These are phyloP conservation scores for Rosa hybrid DNA, from an alignment of 331 rosid genomes.

Conservation along the genomic window DNA sequence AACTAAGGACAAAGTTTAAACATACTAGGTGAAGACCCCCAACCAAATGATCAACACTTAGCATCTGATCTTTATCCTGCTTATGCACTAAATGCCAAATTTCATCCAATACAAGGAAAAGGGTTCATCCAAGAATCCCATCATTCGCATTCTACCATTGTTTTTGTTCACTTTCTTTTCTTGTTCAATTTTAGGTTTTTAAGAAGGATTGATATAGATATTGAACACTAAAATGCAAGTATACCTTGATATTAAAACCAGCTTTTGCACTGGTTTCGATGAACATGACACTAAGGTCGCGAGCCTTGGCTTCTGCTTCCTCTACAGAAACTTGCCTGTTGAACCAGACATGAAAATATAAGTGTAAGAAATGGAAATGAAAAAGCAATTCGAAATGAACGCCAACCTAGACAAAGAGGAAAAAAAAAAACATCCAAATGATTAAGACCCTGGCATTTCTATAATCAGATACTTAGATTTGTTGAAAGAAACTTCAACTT, in stretches of 20 bases:
- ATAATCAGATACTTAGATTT: not conserved
- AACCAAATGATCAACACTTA: not conserved
- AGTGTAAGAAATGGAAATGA: not conserved
- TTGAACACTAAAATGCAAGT: not conserved
- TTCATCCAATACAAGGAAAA: not conserved
- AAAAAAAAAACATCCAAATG: not conserved
- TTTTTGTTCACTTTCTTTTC: not conserved
- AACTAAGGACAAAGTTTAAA: not conserved
- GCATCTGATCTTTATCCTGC: not conserved
- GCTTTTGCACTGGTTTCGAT: constrained; percentile 99
- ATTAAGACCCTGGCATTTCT: not conserved
- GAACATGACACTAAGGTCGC: constrained; percentile 86
- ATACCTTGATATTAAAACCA: constrained; percentile 90
- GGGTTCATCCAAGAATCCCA: not conserved
- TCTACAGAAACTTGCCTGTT: constrained; percentile 93
- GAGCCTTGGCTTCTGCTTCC: constrained; percentile 95
- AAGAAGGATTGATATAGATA: not conserved
- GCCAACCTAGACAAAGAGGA: not conserved
- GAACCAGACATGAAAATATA: not conserved
- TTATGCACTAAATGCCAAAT: not conserved
- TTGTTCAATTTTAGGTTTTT: not conserved
- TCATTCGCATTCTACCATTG: not conserved
- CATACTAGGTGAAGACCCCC: not conserved
- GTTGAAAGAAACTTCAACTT: not conserved
- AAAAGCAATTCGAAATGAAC: not conserved